Evolutionary conservation across 2,329 filamentous ascomycete genomes (phyloP), one percentile per base, ranked within the genome.

Genomic region (Cordyceps sp.): DNA sequence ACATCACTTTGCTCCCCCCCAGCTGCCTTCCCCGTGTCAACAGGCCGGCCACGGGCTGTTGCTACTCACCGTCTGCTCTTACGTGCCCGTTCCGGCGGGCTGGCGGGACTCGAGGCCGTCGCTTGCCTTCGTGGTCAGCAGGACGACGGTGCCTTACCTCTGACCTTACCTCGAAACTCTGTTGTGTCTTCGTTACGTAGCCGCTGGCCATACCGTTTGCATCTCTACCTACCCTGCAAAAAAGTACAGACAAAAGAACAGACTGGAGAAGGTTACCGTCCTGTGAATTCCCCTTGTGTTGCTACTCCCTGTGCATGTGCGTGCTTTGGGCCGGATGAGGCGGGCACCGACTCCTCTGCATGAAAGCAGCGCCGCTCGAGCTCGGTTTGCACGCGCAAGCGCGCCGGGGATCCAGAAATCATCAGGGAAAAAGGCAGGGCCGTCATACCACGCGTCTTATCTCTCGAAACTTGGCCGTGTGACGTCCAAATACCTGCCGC

Each of bases 121-220:
- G 12, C 31, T 27, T 14, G 31, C 16, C 41, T 37, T 7, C 19
- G 10, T 39, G 45, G 49, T 49, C 49, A 54, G 46, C 44, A 53
- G 51, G 50, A 52, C 40, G 49, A 45, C 45, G 51, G 54, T 45
- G 48, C 49, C 62, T 67, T 67, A 66, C 62, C 64, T 64, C 62
- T 62, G 59, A 66, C 61, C 60, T 64, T 65, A 64, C 63, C 61
- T 64, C 48, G 7, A 42, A 48, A 30, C 24, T 32, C 31, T 33
- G 12, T 33, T 26, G n/a, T n/a, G 23, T 24, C n/a, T 24, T 35
- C 32, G 34, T 30, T 33, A 30, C 33, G 30, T 32, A 37, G 31
- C 36, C 26, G 21, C 29, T 21, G 29, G 27, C 16, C 4, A 19
- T 22, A 17, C 32, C 18, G 13, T 21, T 29, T 26, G 23, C 30